These are phyloP conservation scores for Saccharomycopsis crataegensis DNA, from an alignment of 1,139 yeast genomes.

Conservation along the genomic window DNA sequence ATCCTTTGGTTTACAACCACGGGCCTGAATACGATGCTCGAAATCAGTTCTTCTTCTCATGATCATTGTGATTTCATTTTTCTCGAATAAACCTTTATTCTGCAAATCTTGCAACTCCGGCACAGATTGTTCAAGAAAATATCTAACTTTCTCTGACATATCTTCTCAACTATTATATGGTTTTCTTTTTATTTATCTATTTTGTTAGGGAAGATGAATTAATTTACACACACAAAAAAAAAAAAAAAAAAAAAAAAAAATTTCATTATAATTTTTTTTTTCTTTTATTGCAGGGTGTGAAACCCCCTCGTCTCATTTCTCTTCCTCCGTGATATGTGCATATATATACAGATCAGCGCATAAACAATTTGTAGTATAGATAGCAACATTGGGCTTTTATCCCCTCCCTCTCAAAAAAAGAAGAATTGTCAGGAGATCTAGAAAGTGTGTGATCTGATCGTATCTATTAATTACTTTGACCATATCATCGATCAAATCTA, in stretches of 20 bases:
- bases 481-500: not conserved
- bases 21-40: slow-evolving; percentile 81
- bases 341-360: not conserved
- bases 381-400: not conserved
- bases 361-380: no score
- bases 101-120: slow-evolving; percentile 90
- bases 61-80: slow-evolving; percentile 73
- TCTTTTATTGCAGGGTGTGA: no score
- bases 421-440: no score
- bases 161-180: not conserved
- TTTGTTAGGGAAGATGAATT: not conserved
- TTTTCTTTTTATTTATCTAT: not conserved
- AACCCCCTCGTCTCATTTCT: not conserved
- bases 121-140: slow-evolving; percentile 61
- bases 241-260: no score
- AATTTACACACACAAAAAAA: no score
- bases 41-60: slow-evolving; percentile 94
- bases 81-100: slow-evolving; percentile 70
- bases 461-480: not conserved
- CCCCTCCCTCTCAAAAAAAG: no score
- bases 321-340: no score
- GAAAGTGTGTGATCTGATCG: not conserved
- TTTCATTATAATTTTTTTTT: not conserved
- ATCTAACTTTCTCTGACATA: slow-evolving; percentile 47
- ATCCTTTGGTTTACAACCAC: slow-evolving; percentile 77